phyloP scores from a whole-genome alignment of 371 early-diverging fungal genomes.

The Synchytrium microbalum region DNA sequence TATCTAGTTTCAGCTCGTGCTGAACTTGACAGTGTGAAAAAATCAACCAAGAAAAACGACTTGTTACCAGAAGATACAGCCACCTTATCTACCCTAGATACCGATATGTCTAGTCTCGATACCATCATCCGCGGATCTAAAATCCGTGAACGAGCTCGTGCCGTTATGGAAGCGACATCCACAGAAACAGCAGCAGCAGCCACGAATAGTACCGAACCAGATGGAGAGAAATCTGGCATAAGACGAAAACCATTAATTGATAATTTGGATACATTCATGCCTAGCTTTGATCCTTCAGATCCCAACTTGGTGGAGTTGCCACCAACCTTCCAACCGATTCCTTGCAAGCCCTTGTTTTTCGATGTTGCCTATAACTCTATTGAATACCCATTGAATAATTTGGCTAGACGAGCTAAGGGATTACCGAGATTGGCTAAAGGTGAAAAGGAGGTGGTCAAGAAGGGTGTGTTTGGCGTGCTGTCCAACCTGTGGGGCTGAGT shows the following conservation, averaged over 20 bases:
- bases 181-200: neutral
- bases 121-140: conserved; percentile 4
- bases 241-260: conserved; percentile 11
- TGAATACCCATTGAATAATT: conserved; percentile 44
- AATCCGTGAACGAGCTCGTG: conserved; percentile 10
- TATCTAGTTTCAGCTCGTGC: neutral
- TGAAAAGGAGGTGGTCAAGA: neutral
- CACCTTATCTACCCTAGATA: neutral
- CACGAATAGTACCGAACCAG: neutral
- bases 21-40: conserved; percentile 37
- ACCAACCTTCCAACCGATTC: conserved; percentile 56
- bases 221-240: no score
- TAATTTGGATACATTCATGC: conserved; percentile 10
- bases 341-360: conserved; percentile 72
- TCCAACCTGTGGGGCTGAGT: neutral
- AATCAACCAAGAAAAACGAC: conserved; percentile 46
- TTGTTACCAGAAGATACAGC: neutral
- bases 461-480: neutral
- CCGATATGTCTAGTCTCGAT: conserved; percentile 7
- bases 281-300: conserved; percentile 12
- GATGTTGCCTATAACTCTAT: conserved; percentile 69
- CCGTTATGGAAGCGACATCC: conserved; percentile 20
- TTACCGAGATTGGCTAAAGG: neutral
- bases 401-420: conserved; percentile 10
- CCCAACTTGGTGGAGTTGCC: conserved; percentile 59